phyloP scores from a whole-genome alignment of 768 basidiomycete genomes.

The Chiua virens region DNA sequence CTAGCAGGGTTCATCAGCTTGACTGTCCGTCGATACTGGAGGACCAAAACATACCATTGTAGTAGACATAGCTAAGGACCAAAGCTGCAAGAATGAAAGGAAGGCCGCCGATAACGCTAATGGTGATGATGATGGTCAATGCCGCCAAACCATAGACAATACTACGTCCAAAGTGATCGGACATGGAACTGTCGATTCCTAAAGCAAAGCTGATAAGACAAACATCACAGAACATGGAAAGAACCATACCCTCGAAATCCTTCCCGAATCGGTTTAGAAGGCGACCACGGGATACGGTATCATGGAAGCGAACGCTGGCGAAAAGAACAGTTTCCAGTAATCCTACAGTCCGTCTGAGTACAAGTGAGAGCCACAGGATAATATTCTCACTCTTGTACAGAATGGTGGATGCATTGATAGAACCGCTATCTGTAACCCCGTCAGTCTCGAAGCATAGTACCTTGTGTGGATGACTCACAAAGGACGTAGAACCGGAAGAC shows the following conservation, averaged over 20 bases:
- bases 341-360: conserved; percentile 28
- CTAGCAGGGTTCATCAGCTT: conserved; percentile 19
- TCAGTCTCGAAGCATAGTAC: conserved; percentile 2
- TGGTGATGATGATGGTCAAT: conserved; percentile 66
- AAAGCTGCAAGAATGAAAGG: conserved; percentile 67
- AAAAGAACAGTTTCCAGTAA: conserved; percentile 82
- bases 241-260: conserved; percentile 69
- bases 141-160: conserved; percentile 70
- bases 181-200: conserved; percentile 80
- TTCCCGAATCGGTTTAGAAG: conserved; percentile 85
- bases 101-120: conserved; percentile 76
- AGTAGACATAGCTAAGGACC: conserved; percentile 64
- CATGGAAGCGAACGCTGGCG: conserved; percentile 89
- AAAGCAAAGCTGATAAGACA: conserved; percentile 15
- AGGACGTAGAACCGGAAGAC: conserved; percentile 71
- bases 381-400: conserved; percentile 63
- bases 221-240: neutral
- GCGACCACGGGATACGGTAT: conserved; percentile 85
- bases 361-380: neutral
- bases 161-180: conserved; percentile 85
- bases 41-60: conserved; percentile 50
- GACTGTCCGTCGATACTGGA: no score
- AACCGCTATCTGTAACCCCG: conserved; percentile 55
- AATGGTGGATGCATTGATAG: conserved; percentile 76
- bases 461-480: conserved; percentile 44